phyloP scores from a whole-genome alignment of 192 early-diverging fungal genomes.

The Phycomyces blakesleeanus region DNA sequence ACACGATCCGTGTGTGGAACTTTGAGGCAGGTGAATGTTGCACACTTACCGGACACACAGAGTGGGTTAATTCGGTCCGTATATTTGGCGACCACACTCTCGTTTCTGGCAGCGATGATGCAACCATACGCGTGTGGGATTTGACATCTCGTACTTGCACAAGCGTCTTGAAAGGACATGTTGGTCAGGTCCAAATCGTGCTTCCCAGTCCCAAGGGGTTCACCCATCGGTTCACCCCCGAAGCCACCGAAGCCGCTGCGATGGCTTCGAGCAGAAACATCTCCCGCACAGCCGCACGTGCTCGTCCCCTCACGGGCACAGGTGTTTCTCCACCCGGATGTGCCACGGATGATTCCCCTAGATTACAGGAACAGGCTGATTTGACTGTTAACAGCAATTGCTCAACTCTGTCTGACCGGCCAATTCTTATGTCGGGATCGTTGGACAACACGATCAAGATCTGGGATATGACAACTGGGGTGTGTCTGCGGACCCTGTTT shows the following conservation, averaged over 20 bases:
- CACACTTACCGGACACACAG: slow-evolving; percentile 77
- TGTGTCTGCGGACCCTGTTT: slow-evolving; percentile 71
- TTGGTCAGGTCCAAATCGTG: slow-evolving; percentile 66
- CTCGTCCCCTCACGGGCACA: not conserved
- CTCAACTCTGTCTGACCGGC: slow-evolving; percentile 45
- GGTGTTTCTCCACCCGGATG: slow-evolving; percentile 20
- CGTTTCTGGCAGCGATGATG: slow-evolving; percentile 89
- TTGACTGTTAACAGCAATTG: not conserved
- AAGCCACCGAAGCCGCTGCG: slow-evolving; percentile 1
- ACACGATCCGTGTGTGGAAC: slow-evolving; percentile 87
- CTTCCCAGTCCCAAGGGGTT: slow-evolving; percentile 26
- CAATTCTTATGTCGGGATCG: slow-evolving; percentile 76
- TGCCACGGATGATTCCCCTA: slow-evolving; percentile 21
- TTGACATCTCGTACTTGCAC: slow-evolving; percentile 65
- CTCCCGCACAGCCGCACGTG: not conserved
- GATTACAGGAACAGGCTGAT: not conserved
- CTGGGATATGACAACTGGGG: slow-evolving; percentile 82
- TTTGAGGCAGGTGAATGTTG: slow-evolving; percentile 61
- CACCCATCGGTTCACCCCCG: slow-evolving; percentile 29
- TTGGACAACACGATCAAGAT: slow-evolving; percentile 84
- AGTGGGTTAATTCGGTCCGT: slow-evolving; percentile 90
- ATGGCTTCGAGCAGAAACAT: not conserved
- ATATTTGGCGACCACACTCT: slow-evolving; percentile 61
- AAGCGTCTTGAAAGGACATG: slow-evolving; percentile 68
- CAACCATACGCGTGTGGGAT: slow-evolving; percentile 82